Conservation (phyloP, 2,329 filamentous ascomycete genomes). For the Phaeophleospora eucalypticola region DNA sequence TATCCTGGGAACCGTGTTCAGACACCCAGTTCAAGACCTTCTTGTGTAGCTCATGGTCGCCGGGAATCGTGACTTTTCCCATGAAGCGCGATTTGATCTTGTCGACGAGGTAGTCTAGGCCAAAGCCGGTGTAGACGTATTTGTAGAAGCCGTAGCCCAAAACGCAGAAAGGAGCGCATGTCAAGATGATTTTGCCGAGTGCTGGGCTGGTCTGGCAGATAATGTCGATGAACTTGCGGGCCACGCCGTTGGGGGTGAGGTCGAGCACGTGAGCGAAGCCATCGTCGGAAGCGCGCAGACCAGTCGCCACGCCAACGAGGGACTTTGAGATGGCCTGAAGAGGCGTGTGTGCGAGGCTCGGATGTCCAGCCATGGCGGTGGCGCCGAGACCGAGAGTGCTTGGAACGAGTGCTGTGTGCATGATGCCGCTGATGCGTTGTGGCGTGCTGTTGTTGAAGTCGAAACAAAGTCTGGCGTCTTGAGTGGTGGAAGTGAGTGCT, state of each 20-base stretch:
- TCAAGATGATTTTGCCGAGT: conserved; percentile 4
- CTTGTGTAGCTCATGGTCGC: conserved; percentile 36
- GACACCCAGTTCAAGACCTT: conserved; percentile 35
- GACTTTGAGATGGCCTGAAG: background rate
- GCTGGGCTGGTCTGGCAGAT: conserved; percentile 1
- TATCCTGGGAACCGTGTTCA: background rate
- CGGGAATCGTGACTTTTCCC: conserved; percentile 37
- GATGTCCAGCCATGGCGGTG: background rate
- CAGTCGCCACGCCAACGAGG: conserved; percentile 8
- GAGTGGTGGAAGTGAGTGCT: no score
- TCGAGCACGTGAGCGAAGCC: conserved; percentile 7
- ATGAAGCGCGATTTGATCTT: conserved; percentile 36
- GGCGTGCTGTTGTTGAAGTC: no score
- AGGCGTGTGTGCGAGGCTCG: background rate
- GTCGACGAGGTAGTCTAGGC: conserved; percentile 1
- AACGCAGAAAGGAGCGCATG: conserved; percentile 7
- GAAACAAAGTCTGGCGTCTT: no score
- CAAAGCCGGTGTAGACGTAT: conserved; percentile 8
- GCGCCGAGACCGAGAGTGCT: background rate
- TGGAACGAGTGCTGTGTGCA: background rate
- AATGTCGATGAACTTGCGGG: conserved; percentile 8
- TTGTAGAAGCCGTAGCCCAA: conserved; percentile 11
- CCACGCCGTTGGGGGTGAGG: conserved; percentile 4
- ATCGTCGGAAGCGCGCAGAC: conserved; percentile 4
- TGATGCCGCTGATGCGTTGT: background rate